Conservation (phyloP, 2,329 filamentous ascomycete species). For the Westerdykella sp. region DNA sequence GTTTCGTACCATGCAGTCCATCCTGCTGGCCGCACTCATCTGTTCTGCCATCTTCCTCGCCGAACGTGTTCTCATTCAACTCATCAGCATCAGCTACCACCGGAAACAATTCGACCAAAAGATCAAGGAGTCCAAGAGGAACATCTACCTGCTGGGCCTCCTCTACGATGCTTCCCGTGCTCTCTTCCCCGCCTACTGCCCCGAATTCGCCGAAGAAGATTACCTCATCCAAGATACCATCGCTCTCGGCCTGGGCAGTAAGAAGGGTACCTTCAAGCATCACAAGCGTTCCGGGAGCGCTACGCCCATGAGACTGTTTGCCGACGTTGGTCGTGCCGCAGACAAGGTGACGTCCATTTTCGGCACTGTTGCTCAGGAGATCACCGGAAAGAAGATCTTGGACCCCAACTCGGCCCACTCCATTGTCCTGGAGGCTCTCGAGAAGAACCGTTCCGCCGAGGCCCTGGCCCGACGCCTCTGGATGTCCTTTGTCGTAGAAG, state of each 20-base stretch:
- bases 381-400: constrained; percentile 92
- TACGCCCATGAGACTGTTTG: constrained; percentile 73
- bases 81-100: constrained; percentile 81
- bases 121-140: constrained; percentile 86
- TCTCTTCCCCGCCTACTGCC: constrained; percentile 87
- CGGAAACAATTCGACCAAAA: constrained; percentile 72
- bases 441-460: constrained; percentile 76
- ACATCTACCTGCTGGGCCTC: constrained; percentile 71
- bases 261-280: constrained; percentile 40
- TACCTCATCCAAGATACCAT: constrained; percentile 75
- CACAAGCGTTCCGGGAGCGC: constrained; percentile 55
- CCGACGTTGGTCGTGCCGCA: constrained; percentile 65
- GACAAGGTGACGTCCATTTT: constrained; percentile 92
- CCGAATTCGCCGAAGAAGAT: constrained; percentile 86
- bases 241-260: constrained; percentile 57
- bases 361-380: constrained; percentile 87
- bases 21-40: constrained; percentile 62
- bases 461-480: constrained; percentile 91
- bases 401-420: constrained; percentile 88
- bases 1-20: constrained; percentile 53
- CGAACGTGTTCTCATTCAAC: constrained; percentile 74
- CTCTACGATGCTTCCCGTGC: constrained; percentile 86
- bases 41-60: constrained; percentile 64
- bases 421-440: constrained; percentile 80
- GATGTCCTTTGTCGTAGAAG: constrained; percentile 97